phyloP scores from a whole-genome alignment of 2,329 filamentous ascomycete species.

The Sphaceloma murrayae region DNA sequence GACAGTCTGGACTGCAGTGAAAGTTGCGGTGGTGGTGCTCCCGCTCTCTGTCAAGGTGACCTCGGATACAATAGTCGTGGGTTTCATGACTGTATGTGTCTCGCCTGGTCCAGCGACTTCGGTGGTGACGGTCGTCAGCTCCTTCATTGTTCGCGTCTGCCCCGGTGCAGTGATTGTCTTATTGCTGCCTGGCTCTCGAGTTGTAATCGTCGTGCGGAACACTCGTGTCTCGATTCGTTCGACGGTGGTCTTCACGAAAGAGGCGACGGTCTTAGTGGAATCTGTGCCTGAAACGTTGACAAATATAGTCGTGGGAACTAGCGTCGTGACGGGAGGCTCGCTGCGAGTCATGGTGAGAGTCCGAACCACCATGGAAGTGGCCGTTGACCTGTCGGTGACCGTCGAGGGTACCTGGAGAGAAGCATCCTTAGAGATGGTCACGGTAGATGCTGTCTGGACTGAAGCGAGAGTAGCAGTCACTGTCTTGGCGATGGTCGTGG shows the following conservation, averaged over 20 bases:
- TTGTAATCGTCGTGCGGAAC: slow-evolving; percentile 2
- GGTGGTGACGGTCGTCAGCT: neutral
- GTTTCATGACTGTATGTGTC: slow-evolving; percentile 1
- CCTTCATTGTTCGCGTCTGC: neutral
- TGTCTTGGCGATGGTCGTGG: neutral
- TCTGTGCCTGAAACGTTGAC: neutral
- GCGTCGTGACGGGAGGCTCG: slow-evolving; percentile 5
- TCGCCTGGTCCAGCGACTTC: neutral
- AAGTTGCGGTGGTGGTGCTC: neutral
- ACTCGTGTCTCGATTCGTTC: slow-evolving; percentile 1
- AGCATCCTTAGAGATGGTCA: neutral
- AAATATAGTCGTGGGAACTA: slow-evolving; percentile 7
- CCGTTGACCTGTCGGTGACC: neutral
- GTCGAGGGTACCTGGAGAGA: too few species aligned
- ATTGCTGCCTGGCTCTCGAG: neutral
- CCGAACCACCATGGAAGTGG: neutral
- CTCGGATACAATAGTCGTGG: neutral
- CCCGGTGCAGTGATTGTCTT: slow-evolving; percentile 1
- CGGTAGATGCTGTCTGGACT: neutral
- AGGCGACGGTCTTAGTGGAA: neutral
- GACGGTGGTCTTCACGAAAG: neutral
- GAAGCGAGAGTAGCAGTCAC: neutral
- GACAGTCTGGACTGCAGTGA: neutral
- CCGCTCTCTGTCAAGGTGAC: slow-evolving; percentile 8
- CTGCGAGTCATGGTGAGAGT: slow-evolving; percentile 1